Evolutionary conservation across 805 yeast species (phyloP), one percentile per base, ranked within the genome.

Genomic region (Saccharomycopsis fibuligera): DNA sequence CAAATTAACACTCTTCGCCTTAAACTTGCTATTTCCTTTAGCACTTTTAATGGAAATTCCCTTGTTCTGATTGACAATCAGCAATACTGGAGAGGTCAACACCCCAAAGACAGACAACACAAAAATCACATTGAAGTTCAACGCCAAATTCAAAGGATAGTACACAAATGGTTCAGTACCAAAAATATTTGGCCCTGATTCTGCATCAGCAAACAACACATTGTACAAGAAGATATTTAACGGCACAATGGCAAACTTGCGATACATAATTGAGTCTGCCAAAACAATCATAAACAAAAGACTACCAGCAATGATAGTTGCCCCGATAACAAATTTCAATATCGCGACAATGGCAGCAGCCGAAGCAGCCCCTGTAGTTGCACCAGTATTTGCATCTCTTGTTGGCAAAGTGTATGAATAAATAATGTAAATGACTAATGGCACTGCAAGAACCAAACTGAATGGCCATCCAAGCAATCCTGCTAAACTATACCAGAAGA

Each of bases 381-480:
- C 48, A 12, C 19, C n/a, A 17, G n/a, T 16, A n/a, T 9, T 9
- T 12, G 19, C 19, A n/a, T n/a, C n/a, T 8, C 60, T 47, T 3
- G 57, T 31, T 17, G 61, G 57, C 12, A 65, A 45, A 35, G 54
- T 56, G 50, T 59, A 60, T 25, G 54, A 54, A 47, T 54, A 55
- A 45, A n/a, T 38, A 49, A 59, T 65, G 59, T 68, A 78, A 1
- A 67, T 42, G 17, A 76, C 72, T 48, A 81, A 71, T 1, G 96
- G 93, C 1, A 76, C 55, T 1, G 80, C 79, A 48, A 88, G 63
- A 0, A 75, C 79, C 49, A 86, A 63, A 0, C 83, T 76, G 63
- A 90, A 91, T 1, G 97, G 97, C 97, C 97, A 91, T 1, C 97
- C 97, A 27, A 85, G 54, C 2, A 90, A 59, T 0, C 91, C 91